A percentile compares a stretch with the other conserved stretches of the same genome.
Conservation (phyloP, 2,329 filamentous ascomycete genomes). For the Fusarium tjaetaba region DNA sequence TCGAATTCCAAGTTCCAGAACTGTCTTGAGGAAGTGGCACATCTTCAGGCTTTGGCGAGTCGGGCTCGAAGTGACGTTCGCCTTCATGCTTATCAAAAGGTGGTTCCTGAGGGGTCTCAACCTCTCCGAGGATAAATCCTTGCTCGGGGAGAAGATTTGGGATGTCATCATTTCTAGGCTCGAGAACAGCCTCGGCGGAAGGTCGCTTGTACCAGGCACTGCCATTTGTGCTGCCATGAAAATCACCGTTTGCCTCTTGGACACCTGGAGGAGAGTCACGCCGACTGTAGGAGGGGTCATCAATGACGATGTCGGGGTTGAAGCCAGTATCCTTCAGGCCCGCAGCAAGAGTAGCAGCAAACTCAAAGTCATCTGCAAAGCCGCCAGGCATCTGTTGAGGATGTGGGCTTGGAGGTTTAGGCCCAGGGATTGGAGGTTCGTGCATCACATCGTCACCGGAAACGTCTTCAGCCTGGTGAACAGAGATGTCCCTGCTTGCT, state of each 20-base stretch:
- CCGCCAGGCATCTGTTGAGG: constrained; percentile 68
- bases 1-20: constrained; percentile 42
- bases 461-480: constrained; percentile 32
- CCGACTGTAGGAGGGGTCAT: constrained; percentile 70
- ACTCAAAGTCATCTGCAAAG: constrained; percentile 74
- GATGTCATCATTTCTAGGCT: constrained; percentile 49
- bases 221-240: constrained; percentile 48
- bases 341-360: constrained; percentile 75
- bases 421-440: constrained; percentile 63
- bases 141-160: constrained; percentile 46
- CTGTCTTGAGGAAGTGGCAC: constrained; percentile 38
- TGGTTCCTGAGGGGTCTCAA: constrained; percentile 53
- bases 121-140: constrained; percentile 60
- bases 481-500: constrained; percentile 29
- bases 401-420: constrained; percentile 63
- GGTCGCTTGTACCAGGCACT: constrained; percentile 59
- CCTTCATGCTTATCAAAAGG: constrained; percentile 33
- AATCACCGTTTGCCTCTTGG: constrained; percentile 55
- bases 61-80: constrained; percentile 6
- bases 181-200: constrained; percentile 59
- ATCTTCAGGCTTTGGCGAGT: constrained; percentile 29
- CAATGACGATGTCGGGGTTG: constrained; percentile 74
- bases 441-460: constrained; percentile 54
- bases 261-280: constrained; percentile 72
- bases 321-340: constrained; percentile 76